Evolutionary conservation across 2,329 filamentous ascomycete genomes (phyloP), one percentile per base, ranked within the genome.

Genomic region (Penicillium frequentans): DNA sequence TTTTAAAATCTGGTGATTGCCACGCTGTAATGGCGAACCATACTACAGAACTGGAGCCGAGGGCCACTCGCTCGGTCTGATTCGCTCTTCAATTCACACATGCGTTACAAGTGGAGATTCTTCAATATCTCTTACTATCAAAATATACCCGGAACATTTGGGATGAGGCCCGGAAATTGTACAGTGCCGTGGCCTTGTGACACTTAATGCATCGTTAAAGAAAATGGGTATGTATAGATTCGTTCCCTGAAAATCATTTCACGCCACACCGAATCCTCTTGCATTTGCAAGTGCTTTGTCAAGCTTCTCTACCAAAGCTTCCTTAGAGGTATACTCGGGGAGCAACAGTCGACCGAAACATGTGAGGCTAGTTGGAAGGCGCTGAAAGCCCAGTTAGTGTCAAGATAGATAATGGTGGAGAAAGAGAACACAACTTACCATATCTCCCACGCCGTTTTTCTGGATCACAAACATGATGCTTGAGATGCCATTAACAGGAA

Each of bases 341-440:
- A 99, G 74, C 62, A 96, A 77, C 46, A 99, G 76, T 48, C 90
- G 93, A 1, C 93, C 91, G 76, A 96, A 98, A 74, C 95, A 99
- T 0, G 95, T 99, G 68, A 92, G 89, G 59, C 91, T 93, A 5
- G 90, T 96, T 3, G 95, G 95, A 65, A 99, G 72, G 64, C 78
- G 71, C 73, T 77, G 45, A 54, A 39, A 58, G 16, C 14, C 11
- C 39, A 64, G 49, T 57, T 8, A 60, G 61, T 44, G 59, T 43
- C 6, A 50, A 27, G 52, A 39, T n/a, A 7, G 19, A 19, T 26
- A 45, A 27, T 47, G n/a, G 13, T n/a, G n/a, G 14, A 14, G 5
- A 37, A n/a, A 10, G 19, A 29, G 11, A 42, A 43, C 23, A 27
- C 45, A 33, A 72, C 75, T 68, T 65, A 77, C 73, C 60, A 79